Conservation (phyloP, 1,139 yeast genomes). For the Kodamaea anthophila region DNA sequence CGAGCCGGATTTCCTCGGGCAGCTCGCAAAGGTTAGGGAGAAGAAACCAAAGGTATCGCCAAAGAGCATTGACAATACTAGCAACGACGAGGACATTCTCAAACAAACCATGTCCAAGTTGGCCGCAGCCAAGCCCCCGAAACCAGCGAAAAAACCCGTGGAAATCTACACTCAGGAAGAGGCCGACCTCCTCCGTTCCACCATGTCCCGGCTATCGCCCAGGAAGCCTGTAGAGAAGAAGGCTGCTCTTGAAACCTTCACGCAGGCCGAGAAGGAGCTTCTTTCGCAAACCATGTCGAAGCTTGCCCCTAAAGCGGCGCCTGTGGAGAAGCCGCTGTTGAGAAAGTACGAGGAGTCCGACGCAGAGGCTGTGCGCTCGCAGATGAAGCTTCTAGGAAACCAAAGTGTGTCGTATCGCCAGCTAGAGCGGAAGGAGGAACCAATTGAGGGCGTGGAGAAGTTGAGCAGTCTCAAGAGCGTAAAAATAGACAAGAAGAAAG, state of each 20-base stretch:
- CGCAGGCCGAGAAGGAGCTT: conserved; percentile 11
- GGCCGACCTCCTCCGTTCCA: conserved; percentile 11
- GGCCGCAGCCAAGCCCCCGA: conserved; percentile 10
- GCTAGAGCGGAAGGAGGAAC: conserved; percentile 9
- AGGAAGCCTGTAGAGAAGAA: conserved; percentile 13
- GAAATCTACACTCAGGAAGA: conserved; percentile 11
- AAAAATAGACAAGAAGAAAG: conserved; percentile 3
- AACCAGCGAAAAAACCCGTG: conserved; percentile 15
- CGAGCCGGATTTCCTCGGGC: conserved; percentile 11
- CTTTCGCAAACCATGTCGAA: conserved; percentile 12
- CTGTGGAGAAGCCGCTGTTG: conserved; percentile 10
- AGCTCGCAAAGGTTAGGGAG: conserved; percentile 6
- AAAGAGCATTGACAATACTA: conserved; percentile 9
- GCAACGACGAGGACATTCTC: conserved; percentile 9
- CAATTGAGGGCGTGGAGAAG: conserved; percentile 15
- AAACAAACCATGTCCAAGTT: conserved; percentile 11
- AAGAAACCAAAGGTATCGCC: conserved; percentile 7
- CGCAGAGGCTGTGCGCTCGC: conserved; percentile 18
- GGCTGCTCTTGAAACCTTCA: conserved; percentile 12
- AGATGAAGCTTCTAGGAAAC: conserved; percentile 17
- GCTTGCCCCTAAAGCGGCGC: conserved; percentile 7
- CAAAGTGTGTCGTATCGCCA: conserved; percentile 7
- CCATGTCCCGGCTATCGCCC: conserved; percentile 12
- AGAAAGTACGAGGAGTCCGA: conserved; percentile 21
- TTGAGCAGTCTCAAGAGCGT: conserved; percentile 13